phyloP scores from a whole-genome alignment of 805 yeast genomes.

The Yarrowia sp. region DNA sequence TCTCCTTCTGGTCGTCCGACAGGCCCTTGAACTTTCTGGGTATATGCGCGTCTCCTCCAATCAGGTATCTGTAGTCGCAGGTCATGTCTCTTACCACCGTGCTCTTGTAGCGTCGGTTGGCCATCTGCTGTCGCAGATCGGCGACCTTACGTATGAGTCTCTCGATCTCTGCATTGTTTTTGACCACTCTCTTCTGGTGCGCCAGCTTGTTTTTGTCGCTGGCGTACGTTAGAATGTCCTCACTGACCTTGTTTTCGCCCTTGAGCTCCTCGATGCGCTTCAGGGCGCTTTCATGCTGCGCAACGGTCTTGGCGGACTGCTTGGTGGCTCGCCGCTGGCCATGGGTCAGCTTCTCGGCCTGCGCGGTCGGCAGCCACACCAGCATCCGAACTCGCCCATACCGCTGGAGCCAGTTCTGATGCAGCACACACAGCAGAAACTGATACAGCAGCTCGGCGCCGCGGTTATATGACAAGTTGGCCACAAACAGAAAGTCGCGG shows the following conservation, averaged over 20 bases:
- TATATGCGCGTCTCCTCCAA: not conserved
- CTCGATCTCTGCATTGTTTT: not conserved
- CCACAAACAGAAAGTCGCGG: conserved; percentile 27
- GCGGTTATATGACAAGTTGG: conserved; percentile 4
- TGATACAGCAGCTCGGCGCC: conserved; percentile 21
- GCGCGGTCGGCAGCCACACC: conserved; percentile 4
- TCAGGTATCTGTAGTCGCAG: conserved; percentile 31
- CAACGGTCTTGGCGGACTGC: not conserved
- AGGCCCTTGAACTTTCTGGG: not conserved
- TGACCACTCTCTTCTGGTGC: not conserved
- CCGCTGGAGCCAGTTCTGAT: conserved; percentile 34
- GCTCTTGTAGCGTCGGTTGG: not conserved
- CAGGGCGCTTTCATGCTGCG: too few species aligned
- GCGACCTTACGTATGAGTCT: too few species aligned
- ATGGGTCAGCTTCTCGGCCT: conserved; percentile 25
- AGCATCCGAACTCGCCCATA: conserved; percentile 36
- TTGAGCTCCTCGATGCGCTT: not conserved
- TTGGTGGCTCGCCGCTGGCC: not conserved
- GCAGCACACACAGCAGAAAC: conserved; percentile 2
- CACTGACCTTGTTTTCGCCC: not conserved
- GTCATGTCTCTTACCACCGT: conserved; percentile 17
- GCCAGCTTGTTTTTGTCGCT: not conserved
- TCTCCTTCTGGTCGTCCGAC: too few species aligned
- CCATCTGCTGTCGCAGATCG: not conserved
- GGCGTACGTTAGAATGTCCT: too few species aligned